These are phyloP conservation scores for Nicotiana undulata DNA, from an alignment of 257 asterid genomes.

Conservation along the genomic window DNA sequence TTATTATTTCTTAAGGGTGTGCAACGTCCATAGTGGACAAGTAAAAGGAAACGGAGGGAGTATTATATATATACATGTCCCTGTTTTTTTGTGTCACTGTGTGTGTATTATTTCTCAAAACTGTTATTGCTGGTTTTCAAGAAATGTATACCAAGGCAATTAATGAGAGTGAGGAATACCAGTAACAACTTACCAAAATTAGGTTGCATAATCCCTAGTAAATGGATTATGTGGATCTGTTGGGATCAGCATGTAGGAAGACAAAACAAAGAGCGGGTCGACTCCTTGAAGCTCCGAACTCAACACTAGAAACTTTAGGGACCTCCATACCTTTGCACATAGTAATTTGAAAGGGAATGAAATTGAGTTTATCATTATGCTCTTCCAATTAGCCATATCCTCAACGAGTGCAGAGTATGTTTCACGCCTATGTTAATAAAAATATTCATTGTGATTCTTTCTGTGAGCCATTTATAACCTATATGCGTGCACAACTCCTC, in stretches of 20 bases:
- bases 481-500: neutral
- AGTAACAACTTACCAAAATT: too few relatives aligned
- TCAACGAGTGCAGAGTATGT: neutral
- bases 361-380: neutral
- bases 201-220: neutral
- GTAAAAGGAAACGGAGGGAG: too few relatives aligned
- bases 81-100: too few relatives aligned
- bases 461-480: neutral
- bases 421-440: too few relatives aligned
- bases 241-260: neutral
- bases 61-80: too few relatives aligned
- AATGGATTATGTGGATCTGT: neutral
- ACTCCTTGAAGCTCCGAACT: conserved; percentile 18
- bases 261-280: conserved; percentile 7
- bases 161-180: too few relatives aligned
- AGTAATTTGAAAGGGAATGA: neutral
- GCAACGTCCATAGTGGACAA: too few relatives aligned
- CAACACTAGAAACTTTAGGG: conserved; percentile 1
- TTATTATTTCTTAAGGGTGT: too few relatives aligned
- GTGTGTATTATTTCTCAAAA: too few relatives aligned
- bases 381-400: conserved; percentile 2
- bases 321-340: neutral
- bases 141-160: neutral
- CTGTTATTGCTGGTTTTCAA: neutral
- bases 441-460: neutral